phyloP scores from a whole-genome alignment of 352 stramenopile species.

The Pythium insidiosum region DNA sequence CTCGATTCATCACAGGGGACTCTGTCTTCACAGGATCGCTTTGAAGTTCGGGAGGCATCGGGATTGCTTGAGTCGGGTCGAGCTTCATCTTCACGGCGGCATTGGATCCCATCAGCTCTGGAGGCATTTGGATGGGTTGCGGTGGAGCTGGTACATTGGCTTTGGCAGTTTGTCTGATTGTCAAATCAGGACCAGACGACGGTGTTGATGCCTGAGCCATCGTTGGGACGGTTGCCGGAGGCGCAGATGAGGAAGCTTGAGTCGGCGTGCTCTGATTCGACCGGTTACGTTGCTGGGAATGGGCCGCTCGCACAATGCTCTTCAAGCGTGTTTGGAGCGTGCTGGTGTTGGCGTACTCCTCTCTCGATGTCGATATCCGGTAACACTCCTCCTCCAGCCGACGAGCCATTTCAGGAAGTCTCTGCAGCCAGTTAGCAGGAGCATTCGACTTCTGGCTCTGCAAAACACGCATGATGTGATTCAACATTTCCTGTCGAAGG shows the following conservation, averaged over 20 bases:
- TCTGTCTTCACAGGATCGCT: background rate
- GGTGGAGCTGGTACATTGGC: constrained; percentile 4
- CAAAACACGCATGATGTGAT: constrained; percentile 92
- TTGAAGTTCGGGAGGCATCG: constrained; percentile 21
- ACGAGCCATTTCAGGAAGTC: constrained; percentile 97
- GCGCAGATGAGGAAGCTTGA: constrained; percentile 14
- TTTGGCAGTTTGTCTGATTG: constrained; percentile 30
- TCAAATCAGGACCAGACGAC: too few relatives aligned
- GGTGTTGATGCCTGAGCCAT: constrained; percentile 10
- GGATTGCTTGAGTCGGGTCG: constrained; percentile 18
- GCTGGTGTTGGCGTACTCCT: constrained; percentile 93
- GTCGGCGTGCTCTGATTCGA: constrained; percentile 1
- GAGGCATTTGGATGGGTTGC: constrained; percentile 73
- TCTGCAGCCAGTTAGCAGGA: constrained; percentile 94
- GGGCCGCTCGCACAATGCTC: constrained; percentile 85
- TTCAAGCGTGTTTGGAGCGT: constrained; percentile 95
- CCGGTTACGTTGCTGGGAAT: constrained; percentile 51
- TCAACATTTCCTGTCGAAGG: constrained; percentile 78
- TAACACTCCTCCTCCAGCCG: constrained; percentile 97
- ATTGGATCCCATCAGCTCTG: constrained; percentile 39
- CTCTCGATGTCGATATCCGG: constrained; percentile 72
- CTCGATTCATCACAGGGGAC: constrained; percentile 4
- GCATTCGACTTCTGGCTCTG: constrained; percentile 94
- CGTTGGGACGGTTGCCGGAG: constrained; percentile 13
- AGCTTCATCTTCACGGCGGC: constrained; percentile 20